These are phyloP conservation scores for Neonectria hederae DNA, from an alignment of 2,329 filamentous ascomycete genomes.

Conservation along the genomic window DNA sequence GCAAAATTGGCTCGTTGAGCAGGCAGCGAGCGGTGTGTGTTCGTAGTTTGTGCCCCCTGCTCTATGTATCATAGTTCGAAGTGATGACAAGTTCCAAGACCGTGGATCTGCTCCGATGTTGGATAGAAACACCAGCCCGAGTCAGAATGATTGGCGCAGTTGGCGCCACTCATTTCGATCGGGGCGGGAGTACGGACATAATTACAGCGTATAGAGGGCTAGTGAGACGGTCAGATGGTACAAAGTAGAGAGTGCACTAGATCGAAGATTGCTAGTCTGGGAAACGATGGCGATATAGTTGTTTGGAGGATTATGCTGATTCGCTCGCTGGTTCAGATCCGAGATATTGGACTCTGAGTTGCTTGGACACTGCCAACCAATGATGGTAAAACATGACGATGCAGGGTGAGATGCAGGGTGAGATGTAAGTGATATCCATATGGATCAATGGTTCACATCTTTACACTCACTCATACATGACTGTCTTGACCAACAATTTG, in stretches of 20 bases:
- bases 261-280: not conserved
- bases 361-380: not conserved
- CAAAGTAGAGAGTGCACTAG: not conserved
- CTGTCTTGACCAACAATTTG: not conserved
- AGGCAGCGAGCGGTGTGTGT: not conserved
- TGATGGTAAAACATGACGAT: not conserved
- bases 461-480: not conserved
- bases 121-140: not conserved
- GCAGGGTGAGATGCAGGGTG: no score
- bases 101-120: not conserved
- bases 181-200: slow-evolving; percentile 13
- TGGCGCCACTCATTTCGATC: slow-evolving; percentile 37
- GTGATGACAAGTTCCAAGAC: not conserved
- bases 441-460: not conserved
- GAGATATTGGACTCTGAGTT: not conserved
- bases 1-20: not conserved
- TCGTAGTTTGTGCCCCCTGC: not conserved
- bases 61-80: not conserved
- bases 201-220: not conserved
- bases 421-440: not conserved
- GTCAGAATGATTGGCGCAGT: slow-evolving; percentile 13
- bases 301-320: not conserved
- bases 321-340: not conserved
- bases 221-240: not conserved
- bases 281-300: not conserved